These are phyloP conservation scores for Trypanosomatidae sp. DNA, from an alignment of 208 protist genomes.

Conservation along the genomic window DNA sequence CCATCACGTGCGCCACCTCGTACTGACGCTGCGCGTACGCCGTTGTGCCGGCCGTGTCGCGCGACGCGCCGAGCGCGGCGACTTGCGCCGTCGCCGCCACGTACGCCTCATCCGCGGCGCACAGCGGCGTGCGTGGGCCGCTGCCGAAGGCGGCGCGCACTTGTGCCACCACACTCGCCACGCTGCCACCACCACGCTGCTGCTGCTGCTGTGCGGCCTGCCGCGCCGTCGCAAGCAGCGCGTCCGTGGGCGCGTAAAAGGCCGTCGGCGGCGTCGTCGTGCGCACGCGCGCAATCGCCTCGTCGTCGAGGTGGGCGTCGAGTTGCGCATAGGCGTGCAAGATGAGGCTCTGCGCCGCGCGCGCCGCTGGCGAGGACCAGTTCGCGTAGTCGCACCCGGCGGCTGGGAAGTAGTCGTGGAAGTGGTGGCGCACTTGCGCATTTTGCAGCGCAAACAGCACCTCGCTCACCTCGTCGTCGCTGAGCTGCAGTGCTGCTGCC, in stretches of 20 bases:
- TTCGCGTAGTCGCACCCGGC: slow-evolving; percentile 36
- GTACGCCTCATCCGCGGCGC: slow-evolving; percentile 39
- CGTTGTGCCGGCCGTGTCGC: slow-evolving; percentile 31
- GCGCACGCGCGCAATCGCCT: slow-evolving; percentile 37
- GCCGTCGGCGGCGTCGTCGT: slow-evolving; percentile 20
- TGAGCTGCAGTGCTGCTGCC: slow-evolving; percentile 16
- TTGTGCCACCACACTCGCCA: slow-evolving; percentile 21
- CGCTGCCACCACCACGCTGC: neutral
- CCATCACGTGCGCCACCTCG: slow-evolving; percentile 29
- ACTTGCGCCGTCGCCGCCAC: slow-evolving; percentile 31
- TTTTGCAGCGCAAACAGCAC: slow-evolving; percentile 46
- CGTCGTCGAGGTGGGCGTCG: slow-evolving; percentile 14
- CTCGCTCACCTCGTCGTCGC: slow-evolving; percentile 58
- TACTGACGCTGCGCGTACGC: slow-evolving; percentile 28
- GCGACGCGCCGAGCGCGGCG: slow-evolving; percentile 19
- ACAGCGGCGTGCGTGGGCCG: slow-evolving; percentile 37
- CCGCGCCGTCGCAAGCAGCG: slow-evolving; percentile 48
- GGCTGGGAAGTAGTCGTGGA: slow-evolving; percentile 65
- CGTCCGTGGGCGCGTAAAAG: slow-evolving; percentile 56
- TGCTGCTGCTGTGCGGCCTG: slow-evolving; percentile 24
- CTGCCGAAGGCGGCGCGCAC: slow-evolving; percentile 43
- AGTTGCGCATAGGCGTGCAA: slow-evolving; percentile 17
- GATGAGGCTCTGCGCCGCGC: slow-evolving; percentile 20
- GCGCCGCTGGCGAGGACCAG: slow-evolving; percentile 31
- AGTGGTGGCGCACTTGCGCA: slow-evolving; percentile 60